A percentile compares a stretch with the other conserved stretches of the same genome.
Conservation (phyloP, 768 basidiomycete species). For the Gloeopeniophorella convolvens region DNA sequence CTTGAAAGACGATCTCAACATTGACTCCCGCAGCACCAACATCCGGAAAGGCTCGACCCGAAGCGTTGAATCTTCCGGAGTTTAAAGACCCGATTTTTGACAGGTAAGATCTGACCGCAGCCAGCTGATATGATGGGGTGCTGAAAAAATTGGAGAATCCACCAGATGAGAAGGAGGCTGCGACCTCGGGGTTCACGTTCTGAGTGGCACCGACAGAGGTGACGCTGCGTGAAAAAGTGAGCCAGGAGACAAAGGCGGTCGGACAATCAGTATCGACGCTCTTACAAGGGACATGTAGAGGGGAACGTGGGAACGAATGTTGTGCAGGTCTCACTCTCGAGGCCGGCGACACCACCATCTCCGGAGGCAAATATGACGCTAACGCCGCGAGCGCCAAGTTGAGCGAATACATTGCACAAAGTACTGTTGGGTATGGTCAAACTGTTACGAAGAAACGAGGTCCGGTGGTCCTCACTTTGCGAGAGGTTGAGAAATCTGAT, state of each 20-base stretch:
- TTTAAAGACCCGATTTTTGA: slow-evolving; percentile 26
- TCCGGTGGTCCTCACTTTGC: not conserved
- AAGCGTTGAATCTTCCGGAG: slow-evolving; percentile 27
- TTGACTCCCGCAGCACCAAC: slow-evolving; percentile 35
- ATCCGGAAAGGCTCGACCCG: slow-evolving; percentile 43
- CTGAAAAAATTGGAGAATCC: slow-evolving; percentile 29
- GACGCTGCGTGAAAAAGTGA: slow-evolving; percentile 13
- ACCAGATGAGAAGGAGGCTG: slow-evolving; percentile 24
- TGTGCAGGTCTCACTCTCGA: slow-evolving; percentile 7
- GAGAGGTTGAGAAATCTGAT: not conserved
- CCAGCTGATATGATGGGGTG: slow-evolving; percentile 32
- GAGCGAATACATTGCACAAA: slow-evolving; percentile 26
- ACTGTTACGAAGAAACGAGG: not conserved
- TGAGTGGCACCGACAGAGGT: slow-evolving; percentile 25
- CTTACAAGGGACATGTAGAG: no score
- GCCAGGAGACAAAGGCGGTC: not conserved
- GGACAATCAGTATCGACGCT: slow-evolving; percentile 4
- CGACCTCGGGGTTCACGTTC: slow-evolving; percentile 22
- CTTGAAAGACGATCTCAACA: slow-evolving; percentile 19
- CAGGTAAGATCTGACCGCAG: slow-evolving; percentile 34
- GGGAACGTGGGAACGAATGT: slow-evolving; percentile 22
- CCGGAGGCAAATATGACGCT: slow-evolving; percentile 25
- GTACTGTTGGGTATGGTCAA: not conserved
- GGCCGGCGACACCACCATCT: slow-evolving; percentile 23
- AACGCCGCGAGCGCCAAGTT: slow-evolving; percentile 27